These are phyloP conservation scores for Fusarium sp. DNA, from an alignment of 2,329 filamentous ascomycete genomes.

Conservation along the genomic window DNA sequence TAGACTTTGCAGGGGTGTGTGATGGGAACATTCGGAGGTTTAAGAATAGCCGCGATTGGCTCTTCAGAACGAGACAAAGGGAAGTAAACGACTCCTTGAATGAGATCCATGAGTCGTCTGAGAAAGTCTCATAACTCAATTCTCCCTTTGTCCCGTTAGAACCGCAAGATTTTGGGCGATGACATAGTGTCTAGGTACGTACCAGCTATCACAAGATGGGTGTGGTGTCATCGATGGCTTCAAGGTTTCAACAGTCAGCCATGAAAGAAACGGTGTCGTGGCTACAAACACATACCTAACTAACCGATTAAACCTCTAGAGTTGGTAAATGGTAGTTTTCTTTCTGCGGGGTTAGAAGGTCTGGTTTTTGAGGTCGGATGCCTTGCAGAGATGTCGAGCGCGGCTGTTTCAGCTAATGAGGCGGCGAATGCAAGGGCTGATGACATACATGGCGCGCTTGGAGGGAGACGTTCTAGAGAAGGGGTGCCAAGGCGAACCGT, in stretches of 20 bases:
- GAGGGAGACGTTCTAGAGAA: not conserved
- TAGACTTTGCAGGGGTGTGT: not conserved
- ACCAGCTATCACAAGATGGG: not conserved
- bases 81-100: not conserved
- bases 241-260: slow-evolving; percentile 1
- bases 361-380: not conserved
- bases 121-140: not conserved
- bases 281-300: not conserved
- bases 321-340: not conserved
- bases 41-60: not conserved
- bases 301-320: not conserved
- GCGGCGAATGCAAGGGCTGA: slow-evolving; percentile 11
- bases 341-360: not conserved
- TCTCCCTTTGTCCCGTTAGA: not conserved
- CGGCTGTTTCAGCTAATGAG: slow-evolving; percentile 19
- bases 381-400: not conserved
- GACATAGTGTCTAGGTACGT: slow-evolving; percentile 7
- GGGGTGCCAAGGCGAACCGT: not conserved
- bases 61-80: not conserved
- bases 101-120: not conserved
- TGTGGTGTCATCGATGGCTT: slow-evolving; percentile 16
- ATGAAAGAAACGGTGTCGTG: not conserved
- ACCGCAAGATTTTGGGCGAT: not conserved
- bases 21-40: not conserved
- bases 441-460: slow-evolving; percentile 20